Percentiles rank a stretch among this genome's conserved stretches.
Evolutionary conservation across 2,329 filamentous ascomycete species (phyloP).

Genomic region (Nigrograna mackinnonii): DNA sequence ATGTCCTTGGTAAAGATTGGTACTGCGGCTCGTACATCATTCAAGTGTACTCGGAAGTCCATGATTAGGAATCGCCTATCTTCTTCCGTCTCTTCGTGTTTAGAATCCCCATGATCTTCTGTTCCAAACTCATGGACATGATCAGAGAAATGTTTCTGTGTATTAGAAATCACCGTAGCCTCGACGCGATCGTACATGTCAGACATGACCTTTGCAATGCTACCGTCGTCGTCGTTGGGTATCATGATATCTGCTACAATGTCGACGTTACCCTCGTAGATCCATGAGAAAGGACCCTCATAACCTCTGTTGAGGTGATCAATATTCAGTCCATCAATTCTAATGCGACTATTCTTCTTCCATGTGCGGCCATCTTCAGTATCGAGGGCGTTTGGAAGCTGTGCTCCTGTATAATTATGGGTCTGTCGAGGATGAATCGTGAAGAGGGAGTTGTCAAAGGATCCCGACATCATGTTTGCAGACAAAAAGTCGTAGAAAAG

Average conservation of each 20-base stretch:
- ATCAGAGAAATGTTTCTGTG: slow-evolving; percentile 53
- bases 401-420: slow-evolving; percentile 73
- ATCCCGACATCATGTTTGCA: slow-evolving; percentile 94
- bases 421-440: slow-evolving; percentile 94
- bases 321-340: slow-evolving; percentile 91
- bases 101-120: slow-evolving; percentile 11
- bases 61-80: slow-evolving; percentile 84
- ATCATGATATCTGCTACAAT: slow-evolving; percentile 97
- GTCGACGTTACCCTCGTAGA: slow-evolving; percentile 94
- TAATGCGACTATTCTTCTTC: slow-evolving; percentile 93
- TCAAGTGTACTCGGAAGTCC: slow-evolving; percentile 92
- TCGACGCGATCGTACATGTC: slow-evolving; percentile 97
- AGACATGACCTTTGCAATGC: slow-evolving; percentile 91
- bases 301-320: slow-evolving; percentile 95
- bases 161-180: slow-evolving; percentile 82
- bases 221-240: slow-evolving; percentile 82
- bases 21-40: slow-evolving; percentile 90
- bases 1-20: slow-evolving; percentile 90
- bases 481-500: slow-evolving; percentile 97
- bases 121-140: slow-evolving; percentile 34
- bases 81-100: slow-evolving; percentile 42
- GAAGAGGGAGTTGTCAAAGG: slow-evolving; percentile 93
- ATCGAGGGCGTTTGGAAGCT: slow-evolving; percentile 59
- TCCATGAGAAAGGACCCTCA: slow-evolving; percentile 95
- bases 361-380: slow-evolving; percentile 71